These are phyloP conservation scores for Xylaria scruposa DNA, from an alignment of 495 filamentous ascomycete genomes.

Conservation along the genomic window DNA sequence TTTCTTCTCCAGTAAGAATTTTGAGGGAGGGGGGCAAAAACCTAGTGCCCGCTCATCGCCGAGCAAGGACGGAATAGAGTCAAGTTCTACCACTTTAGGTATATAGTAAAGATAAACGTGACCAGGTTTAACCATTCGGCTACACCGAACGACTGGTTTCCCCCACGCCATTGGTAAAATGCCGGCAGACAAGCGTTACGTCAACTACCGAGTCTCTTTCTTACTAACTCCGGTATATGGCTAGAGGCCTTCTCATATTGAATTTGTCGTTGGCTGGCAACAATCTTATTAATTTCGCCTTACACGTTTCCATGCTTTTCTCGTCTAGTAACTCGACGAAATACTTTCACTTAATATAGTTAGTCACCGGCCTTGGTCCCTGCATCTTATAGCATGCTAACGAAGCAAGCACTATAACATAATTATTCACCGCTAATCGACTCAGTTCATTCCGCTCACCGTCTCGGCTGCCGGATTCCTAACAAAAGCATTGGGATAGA, in stretches of 20 bases:
- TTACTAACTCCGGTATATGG: background rate
- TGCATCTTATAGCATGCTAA: background rate
- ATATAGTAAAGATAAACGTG: background rate
- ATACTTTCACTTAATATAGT: background rate
- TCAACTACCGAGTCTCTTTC: slow-evolving; percentile 12
- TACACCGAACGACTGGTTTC: slow-evolving; percentile 6
- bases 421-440: slow-evolving; percentile 8
- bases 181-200: background rate
- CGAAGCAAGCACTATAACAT: background rate
- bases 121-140: background rate
- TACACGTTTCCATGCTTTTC: background rate
- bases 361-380: background rate
- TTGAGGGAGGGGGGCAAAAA: background rate
- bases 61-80: background rate
- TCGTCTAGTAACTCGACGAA: background rate
- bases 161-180: slow-evolving; percentile 4
- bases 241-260: background rate
- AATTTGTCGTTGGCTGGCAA: background rate
- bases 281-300: background rate
- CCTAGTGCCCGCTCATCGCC: background rate
- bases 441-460: background rate
- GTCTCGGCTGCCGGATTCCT: background rate
- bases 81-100: background rate
- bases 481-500: slow-evolving; percentile 5
- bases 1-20: background rate